Evolutionary conservation across 495 filamentous ascomycete species (phyloP).

Genomic region (Trypethelium eluteriae): DNA sequence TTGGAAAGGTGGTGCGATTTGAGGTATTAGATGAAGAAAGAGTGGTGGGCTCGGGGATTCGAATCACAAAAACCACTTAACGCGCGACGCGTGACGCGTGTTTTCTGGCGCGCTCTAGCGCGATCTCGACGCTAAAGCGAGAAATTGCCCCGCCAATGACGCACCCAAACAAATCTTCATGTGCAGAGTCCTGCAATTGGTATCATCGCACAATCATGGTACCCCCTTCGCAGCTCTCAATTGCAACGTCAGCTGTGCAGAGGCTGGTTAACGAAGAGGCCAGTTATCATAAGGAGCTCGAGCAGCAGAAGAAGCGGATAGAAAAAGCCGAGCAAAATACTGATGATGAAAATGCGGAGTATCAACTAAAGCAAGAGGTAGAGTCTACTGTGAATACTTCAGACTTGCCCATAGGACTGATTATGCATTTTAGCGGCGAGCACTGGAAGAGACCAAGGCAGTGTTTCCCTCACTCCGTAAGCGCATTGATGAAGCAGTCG

Average conservation of each 20-base stretch:
- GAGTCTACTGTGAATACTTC: constrained; percentile 9
- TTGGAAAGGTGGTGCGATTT: not conserved
- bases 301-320: constrained; percentile 62
- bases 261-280: constrained; percentile 86
- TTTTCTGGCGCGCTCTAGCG: constrained; percentile 1
- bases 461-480: constrained; percentile 61
- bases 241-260: constrained; percentile 63
- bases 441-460: constrained; percentile 72
- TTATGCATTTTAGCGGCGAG: constrained; percentile 50
- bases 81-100: not conserved
- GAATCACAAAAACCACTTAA: constrained; percentile 2
- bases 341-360: constrained; percentile 48
- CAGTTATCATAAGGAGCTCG: constrained; percentile 78
- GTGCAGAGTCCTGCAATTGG: not conserved
- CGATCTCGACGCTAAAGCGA: not conserved
- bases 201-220: constrained; percentile 45
- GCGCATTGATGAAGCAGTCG: constrained; percentile 59
- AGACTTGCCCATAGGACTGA: not conserved
- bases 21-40: not conserved
- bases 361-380: constrained; percentile 76
- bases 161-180: constrained; percentile 9
- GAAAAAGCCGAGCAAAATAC: constrained; percentile 50
- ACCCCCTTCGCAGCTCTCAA: constrained; percentile 62
- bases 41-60: too few species aligned
- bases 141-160: constrained; percentile 10